Conservation (phyloP, 2,329 filamentous ascomycete genomes). For the Penicillium sp. region DNA sequence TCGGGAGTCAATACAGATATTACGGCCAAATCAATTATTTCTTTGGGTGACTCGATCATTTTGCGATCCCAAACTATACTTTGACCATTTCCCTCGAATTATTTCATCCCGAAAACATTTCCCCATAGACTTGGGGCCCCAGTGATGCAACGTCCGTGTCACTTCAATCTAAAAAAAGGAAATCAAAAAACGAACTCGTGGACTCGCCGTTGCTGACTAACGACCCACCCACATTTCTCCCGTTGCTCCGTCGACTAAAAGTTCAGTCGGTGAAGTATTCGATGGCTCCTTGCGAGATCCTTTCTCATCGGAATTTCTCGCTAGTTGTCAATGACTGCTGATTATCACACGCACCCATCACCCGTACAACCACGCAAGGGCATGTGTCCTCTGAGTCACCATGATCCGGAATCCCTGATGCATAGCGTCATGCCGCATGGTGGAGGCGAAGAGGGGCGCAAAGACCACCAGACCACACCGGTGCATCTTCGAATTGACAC, state of each 20-base stretch:
- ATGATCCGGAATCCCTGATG: constrained; percentile 1
- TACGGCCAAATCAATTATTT: too few relatives aligned
- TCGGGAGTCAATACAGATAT: too few relatives aligned
- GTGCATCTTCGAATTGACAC: constrained; percentile 9
- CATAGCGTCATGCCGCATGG: constrained; percentile 22
- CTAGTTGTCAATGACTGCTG: too few relatives aligned
- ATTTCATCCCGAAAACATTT: too few relatives aligned
- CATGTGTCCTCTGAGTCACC: constrained; percentile 18
- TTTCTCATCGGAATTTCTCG: too few relatives aligned
- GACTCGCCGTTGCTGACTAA: constrained; percentile 14
- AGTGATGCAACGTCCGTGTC: constrained; percentile 23
- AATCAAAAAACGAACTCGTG: constrained; percentile 16
- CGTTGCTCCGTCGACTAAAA: constrained; percentile 13
- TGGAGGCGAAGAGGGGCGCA: background rate
- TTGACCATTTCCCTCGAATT: too few relatives aligned
- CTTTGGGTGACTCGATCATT: too few relatives aligned
- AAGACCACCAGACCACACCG: constrained; percentile 1
- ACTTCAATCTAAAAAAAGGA: constrained; percentile 14
- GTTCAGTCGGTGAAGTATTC: too few relatives aligned
- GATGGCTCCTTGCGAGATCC: too few relatives aligned
- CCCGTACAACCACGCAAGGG: constrained; percentile 25
- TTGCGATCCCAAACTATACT: too few relatives aligned
- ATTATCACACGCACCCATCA: constrained; percentile 5
- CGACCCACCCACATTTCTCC: constrained; percentile 1
- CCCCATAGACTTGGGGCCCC: background rate